These are phyloP conservation scores for Aristolochia contorta DNA, from an alignment of 164 flowering plant genomes.

Conservation along the genomic window DNA sequence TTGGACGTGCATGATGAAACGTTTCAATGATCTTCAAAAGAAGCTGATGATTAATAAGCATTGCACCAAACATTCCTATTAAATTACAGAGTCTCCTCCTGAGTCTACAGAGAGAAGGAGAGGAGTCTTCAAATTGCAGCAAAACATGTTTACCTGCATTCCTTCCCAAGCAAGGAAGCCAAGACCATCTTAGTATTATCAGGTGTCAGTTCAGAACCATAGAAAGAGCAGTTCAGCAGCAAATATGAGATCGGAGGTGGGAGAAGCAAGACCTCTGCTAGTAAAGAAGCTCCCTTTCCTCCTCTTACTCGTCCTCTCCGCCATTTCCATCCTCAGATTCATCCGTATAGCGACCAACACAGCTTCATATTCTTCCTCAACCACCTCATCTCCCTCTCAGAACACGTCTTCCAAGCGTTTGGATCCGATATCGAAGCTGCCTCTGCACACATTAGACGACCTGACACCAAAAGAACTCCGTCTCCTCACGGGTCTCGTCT, in stretches of 20 bases:
- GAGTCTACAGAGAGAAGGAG: no score
- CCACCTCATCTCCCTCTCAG: conserved; percentile 11
- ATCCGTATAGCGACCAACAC: conserved; percentile 32
- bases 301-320: conserved; percentile 43
- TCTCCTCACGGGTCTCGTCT: conserved; percentile 35
- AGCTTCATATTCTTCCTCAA: conserved; percentile 28
- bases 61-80: no score
- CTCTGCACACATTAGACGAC: background rate
- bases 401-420: conserved; percentile 12
- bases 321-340: conserved; percentile 47
- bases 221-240: background rate
- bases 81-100: no score
- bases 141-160: conserved; percentile 23
- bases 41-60: no score
- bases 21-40: no score
- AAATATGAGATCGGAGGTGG: conserved; percentile 6
- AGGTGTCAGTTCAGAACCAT: background rate
- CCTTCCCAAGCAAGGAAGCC: conserved; percentile 25
- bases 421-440: background rate
- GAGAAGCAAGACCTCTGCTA: conserved; percentile 19
- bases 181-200: no score
- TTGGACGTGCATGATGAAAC: no score
- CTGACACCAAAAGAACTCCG: conserved; percentile 36
- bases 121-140: conserved; percentile 31
- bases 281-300: conserved; percentile 37